Evolutionary conservation across 805 yeast species (phyloP).

Genomic region (Nakazawaea populi): DNA sequence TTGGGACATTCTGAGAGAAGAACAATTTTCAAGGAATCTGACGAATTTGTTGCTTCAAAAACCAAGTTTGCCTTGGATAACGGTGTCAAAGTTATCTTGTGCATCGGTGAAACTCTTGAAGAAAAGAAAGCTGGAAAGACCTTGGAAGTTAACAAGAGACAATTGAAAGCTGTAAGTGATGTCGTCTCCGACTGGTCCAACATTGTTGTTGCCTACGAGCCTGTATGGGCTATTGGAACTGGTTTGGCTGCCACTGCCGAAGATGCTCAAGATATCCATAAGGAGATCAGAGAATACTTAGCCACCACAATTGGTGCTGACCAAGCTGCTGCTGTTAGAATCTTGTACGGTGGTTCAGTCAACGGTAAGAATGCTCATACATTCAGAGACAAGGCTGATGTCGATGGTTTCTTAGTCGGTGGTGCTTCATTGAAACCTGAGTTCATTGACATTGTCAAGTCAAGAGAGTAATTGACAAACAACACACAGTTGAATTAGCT

Average conservation of each 20-base stretch:
- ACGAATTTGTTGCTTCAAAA: constrained; percentile 89
- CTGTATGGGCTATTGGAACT: constrained; percentile 99
- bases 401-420: constrained; percentile 98
- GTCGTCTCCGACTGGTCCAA: constrained; percentile 83
- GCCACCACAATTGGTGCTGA: constrained; percentile 68
- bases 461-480: constrained; percentile 53
- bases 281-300: constrained; percentile 79
- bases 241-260: constrained; percentile 98
- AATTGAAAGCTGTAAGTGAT: constrained; percentile 82
- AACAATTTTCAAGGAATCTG: constrained; percentile 84
- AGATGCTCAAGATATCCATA: constrained; percentile 96
- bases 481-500: no score
- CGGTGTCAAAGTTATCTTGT: constrained; percentile 87
- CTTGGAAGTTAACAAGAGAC: constrained; percentile 80
- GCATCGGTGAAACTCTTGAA: constrained; percentile 96
- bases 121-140: constrained; percentile 90
- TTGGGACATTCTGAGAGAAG: constrained; percentile 99
- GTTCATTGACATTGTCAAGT: constrained; percentile 91
- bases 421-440: constrained; percentile 99
- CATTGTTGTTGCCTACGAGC: constrained; percentile 96
- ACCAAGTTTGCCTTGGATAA: constrained; percentile 87
- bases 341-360: constrained; percentile 98
- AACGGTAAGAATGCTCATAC: constrained; percentile 88
- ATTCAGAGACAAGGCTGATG: constrained; percentile 88
- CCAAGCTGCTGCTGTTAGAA: constrained; percentile 76